Base-by-base conservation (phyloP, 306 rosid species). In the Gleditsia sinensis region DNA sequence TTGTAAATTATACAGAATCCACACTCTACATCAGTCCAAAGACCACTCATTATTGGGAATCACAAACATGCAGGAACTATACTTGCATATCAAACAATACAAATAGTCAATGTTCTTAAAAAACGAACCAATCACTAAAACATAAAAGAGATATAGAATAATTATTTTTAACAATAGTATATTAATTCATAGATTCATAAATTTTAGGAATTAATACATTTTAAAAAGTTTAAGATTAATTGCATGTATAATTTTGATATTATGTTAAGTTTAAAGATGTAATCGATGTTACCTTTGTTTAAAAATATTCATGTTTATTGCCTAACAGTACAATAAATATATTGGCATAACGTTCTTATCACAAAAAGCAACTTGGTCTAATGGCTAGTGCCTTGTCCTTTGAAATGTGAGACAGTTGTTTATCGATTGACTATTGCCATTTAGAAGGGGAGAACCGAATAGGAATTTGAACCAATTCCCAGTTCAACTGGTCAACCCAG, bases 31-130 rank as follows among this genome's bases (percentile, higher is more conserved):
- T 5, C 61, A 55, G 34, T 25, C 34, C 34, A 19, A 69, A 34
- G 74, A 32, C 42, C 11, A 21, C 14, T 20, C 56, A 17, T 69
- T 51, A 28, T 17, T 43, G 48, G 56, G 71, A 43, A 66, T 40
- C 56, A 66, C 54, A 49, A 19, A 69, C 37, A 64, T 34, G 45
- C n/a, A 3, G 46, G 70, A 76, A 39, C 58, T 71, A 14, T 27
- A 72, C 71, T 12, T 50, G 75, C 30, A 65, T 56, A 24, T 72
- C 55, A 42, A 19, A 40, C 48, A 30, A 59, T 17, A 20, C 3
- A 17, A n/a, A 39, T 32, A 45, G 16, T 30, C 19, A 59, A 33
- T 37, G 66, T 32, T 32, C 14, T n/a, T 59, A 3, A 33, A 59
- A 32, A 32, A 42, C 4, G n/a, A 16, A 16, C 3, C 66, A 32